Percentiles rank a stretch among this genome's conserved stretches.
Conservation (phyloP, 768 basidiomycete genomes). For the Phylloporus scabripes region DNA sequence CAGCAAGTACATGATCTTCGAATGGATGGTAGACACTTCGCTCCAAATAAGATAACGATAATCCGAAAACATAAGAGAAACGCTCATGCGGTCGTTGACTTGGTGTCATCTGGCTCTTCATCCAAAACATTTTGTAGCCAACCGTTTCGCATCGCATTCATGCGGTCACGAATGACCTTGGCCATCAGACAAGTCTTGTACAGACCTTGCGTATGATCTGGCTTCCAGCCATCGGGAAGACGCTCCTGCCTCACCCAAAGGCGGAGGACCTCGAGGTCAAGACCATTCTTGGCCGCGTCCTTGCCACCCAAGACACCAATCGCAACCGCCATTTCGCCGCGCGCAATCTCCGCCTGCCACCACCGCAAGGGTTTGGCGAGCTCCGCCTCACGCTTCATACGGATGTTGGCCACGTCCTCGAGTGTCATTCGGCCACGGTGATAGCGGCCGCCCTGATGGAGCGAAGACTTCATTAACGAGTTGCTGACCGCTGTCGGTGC, state of each 20-base stretch:
- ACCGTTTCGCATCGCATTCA: conserved; percentile 17
- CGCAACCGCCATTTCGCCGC: conserved; percentile 62
- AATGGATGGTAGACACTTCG: not conserved
- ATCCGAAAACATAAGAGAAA: not conserved
- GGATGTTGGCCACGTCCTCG: conserved; percentile 41
- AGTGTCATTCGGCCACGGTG: conserved; percentile 26
- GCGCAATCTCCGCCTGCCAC: conserved; percentile 54
- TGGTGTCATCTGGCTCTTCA: conserved; percentile 2
- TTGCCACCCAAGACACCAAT: conserved; percentile 42
- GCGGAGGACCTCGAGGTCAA: conserved; percentile 43
- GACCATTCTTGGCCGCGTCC: conserved; percentile 35
- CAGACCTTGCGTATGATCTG: conserved; percentile 31
- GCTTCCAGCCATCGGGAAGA: conserved; percentile 39
- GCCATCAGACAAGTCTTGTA: conserved; percentile 22
- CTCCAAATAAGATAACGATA: not conserved
- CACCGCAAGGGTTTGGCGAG: conserved; percentile 33
- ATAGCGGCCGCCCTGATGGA: conserved; percentile 32
- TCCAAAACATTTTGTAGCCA: conserved; percentile 18
- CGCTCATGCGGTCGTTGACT: not conserved
- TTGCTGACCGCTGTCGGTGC: conserved; percentile 43
- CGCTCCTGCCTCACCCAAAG: conserved; percentile 52
- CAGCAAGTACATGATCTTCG: no score
- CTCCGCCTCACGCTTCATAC: conserved; percentile 45
- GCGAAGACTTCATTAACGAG: conserved; percentile 36
- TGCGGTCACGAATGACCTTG: conserved; percentile 25